A percentile compares a stretch with the other conserved stretches of the same genome.
phyloP scores from a whole-genome alignment of 2,329 filamentous ascomycete species.

The Stachybotrys echinatus region DNA sequence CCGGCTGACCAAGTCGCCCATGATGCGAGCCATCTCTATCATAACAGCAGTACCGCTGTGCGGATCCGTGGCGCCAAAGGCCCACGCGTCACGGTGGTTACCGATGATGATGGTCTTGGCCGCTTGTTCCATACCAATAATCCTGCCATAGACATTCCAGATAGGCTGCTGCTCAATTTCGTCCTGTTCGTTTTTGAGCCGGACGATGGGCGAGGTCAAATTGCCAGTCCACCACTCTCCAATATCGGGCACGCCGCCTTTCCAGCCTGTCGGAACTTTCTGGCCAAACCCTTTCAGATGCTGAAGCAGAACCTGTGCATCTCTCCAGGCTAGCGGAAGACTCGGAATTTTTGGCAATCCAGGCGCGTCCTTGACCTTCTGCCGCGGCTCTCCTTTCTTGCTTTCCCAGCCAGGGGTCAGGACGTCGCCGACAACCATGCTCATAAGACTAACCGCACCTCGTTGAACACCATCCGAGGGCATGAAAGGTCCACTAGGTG shows the following conservation, averaged over 20 bases:
- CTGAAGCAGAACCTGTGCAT: conserved; percentile 75
- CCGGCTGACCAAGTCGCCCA: conserved; percentile 68
- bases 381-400: conserved; percentile 57
- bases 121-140: conserved; percentile 76
- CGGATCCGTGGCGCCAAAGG: conserved; percentile 79
- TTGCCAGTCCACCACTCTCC: conserved; percentile 83
- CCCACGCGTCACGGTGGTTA: conserved; percentile 91
- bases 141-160: conserved; percentile 85
- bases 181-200: conserved; percentile 81
- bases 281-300: conserved; percentile 71
- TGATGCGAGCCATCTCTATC: conserved; percentile 80
- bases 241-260: conserved; percentile 69
- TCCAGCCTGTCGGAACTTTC: conserved; percentile 65
- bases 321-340: conserved; percentile 82
- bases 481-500: conserved; percentile 74
- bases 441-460: conserved; percentile 74
- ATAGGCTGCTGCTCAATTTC: conserved; percentile 78
- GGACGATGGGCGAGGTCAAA: conserved; percentile 67
- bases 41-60: conserved; percentile 87
- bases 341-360: conserved; percentile 82
- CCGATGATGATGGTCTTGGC: conserved; percentile 85
- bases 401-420: conserved; percentile 84
- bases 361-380: conserved; percentile 63
- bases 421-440: conserved; percentile 84
- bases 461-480: conserved; percentile 78